Conservation (phyloP, 441 rosid genomes). For the Populus hybrid region DNA sequence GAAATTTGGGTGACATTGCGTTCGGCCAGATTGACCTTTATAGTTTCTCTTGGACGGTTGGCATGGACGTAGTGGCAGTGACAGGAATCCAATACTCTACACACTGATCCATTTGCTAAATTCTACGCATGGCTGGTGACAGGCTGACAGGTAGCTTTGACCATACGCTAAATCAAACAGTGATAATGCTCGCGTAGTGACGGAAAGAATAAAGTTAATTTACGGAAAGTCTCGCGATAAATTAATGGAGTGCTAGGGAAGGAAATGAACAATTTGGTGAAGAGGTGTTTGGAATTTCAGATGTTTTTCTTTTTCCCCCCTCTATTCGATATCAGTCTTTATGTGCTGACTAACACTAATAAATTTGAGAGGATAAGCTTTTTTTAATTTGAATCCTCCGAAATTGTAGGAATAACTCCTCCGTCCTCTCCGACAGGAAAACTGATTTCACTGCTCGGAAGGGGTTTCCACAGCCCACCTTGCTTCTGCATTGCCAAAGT, state of each 20-base stretch:
- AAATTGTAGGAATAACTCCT: no score
- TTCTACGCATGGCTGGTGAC: background rate
- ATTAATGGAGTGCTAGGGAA: background rate
- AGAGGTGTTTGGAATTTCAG: background rate
- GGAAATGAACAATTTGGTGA: background rate
- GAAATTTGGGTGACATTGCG: background rate
- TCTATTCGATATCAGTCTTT: background rate
- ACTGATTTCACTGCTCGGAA: no score
- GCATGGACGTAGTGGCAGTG: background rate
- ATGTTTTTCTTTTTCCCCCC: background rate
- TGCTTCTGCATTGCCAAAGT: no score
- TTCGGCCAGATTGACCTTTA: background rate
- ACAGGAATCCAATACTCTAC: background rate
- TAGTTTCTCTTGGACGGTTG: background rate
- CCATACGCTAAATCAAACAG: background rate
- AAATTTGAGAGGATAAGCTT: no score
- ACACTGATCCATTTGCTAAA: background rate
- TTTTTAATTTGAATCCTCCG: no score
- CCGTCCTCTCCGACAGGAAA: no score
- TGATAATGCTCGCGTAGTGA: background rate
- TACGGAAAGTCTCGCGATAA: background rate
- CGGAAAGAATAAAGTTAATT: background rate
- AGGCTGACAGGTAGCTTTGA: background rate
- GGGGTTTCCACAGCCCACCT: no score
- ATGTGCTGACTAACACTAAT: background rate